phyloP scores from a whole-genome alignment of 192 early-diverging fungal species.

The Lobulomyces angularis region DNA sequence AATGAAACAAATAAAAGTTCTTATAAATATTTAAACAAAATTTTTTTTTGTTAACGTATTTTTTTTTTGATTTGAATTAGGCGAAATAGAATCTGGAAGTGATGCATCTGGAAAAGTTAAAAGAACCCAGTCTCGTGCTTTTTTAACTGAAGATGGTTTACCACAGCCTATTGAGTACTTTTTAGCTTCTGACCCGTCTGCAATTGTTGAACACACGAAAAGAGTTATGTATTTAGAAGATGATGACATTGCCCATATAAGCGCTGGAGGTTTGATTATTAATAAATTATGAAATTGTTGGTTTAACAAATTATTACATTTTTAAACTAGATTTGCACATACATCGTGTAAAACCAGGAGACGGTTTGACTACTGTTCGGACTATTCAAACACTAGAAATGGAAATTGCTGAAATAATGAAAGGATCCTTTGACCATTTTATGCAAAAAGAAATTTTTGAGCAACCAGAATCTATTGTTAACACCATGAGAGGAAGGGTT shows the following conservation, averaged over 20 bases:
- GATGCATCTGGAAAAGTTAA: too few relatives aligned
- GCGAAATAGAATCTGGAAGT: too few relatives aligned
- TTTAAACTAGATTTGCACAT: conserved; percentile 39
- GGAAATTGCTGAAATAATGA: conserved; percentile 26
- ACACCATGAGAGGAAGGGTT: conserved; percentile 54
- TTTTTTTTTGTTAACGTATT: too few relatives aligned
- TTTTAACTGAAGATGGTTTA: conserved; percentile 42
- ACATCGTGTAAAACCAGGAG: conserved; percentile 43
- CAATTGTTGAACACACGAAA: conserved; percentile 60
- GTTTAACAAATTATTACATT: neutral
- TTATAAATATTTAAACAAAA: too few relatives aligned
- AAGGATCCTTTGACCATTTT: conserved; percentile 44
- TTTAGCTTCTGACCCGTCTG: conserved; percentile 48
- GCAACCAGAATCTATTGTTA: conserved; percentile 51
- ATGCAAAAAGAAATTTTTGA: conserved; percentile 57
- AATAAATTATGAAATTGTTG: too few relatives aligned
- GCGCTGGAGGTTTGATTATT: conserved; percentile 37
- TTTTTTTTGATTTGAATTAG: too few relatives aligned
- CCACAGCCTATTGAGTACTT: conserved; percentile 49
- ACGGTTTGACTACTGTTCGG: conserved; percentile 40
- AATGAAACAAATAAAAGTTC: conserved; percentile 8
- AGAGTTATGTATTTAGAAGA: conserved; percentile 54
- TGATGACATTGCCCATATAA: conserved; percentile 55
- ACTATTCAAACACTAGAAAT: conserved; percentile 45
- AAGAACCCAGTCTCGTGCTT: conserved; percentile 40